Percentiles rank a stretch among this genome's conserved stretches.
These are phyloP conservation scores for Anaeramoeba ignava DNA, from an alignment of 78 protist genomes.

Conservation along the genomic window DNA sequence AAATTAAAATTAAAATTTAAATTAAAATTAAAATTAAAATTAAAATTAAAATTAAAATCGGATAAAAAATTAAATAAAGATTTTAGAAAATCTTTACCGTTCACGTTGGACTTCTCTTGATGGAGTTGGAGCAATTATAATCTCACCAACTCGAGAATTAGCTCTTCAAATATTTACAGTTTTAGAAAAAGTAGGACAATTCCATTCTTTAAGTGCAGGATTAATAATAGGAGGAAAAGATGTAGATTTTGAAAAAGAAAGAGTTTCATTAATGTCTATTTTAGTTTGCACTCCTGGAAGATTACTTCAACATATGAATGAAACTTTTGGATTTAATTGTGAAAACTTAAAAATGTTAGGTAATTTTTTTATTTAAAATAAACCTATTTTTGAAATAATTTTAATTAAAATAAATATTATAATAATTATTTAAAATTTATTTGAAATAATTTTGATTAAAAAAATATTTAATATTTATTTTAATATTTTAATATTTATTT, in stretches of 20 bases:
- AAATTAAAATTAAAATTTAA: too few species aligned
- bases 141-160: constrained; percentile 96
- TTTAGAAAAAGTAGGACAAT: constrained; percentile 37
- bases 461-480: too few species aligned
- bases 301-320: constrained; percentile 88
- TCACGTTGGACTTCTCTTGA: constrained; percentile 49
- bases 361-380: background rate
- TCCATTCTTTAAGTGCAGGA: constrained; percentile 74
- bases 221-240: constrained; percentile 34
- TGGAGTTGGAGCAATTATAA: constrained; percentile 85
- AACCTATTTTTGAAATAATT: too few species aligned
- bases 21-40: too few species aligned
- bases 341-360: constrained; percentile 55
- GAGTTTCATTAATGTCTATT: constrained; percentile 58
- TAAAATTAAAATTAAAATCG: too few species aligned
- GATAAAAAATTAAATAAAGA: too few species aligned
- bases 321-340: constrained; percentile 51
- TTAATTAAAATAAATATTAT: too few species aligned
- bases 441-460: too few species aligned
- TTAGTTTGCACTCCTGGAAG: constrained; percentile 96
- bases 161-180: constrained; percentile 93
- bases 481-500: too few species aligned
- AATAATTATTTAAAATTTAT: too few species aligned
- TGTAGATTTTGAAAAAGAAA: constrained; percentile 23
- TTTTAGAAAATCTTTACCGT: constrained; percentile 65